Conservation (phyloP, 768 basidiomycete species). For the Pisolithus sp. region DNA sequence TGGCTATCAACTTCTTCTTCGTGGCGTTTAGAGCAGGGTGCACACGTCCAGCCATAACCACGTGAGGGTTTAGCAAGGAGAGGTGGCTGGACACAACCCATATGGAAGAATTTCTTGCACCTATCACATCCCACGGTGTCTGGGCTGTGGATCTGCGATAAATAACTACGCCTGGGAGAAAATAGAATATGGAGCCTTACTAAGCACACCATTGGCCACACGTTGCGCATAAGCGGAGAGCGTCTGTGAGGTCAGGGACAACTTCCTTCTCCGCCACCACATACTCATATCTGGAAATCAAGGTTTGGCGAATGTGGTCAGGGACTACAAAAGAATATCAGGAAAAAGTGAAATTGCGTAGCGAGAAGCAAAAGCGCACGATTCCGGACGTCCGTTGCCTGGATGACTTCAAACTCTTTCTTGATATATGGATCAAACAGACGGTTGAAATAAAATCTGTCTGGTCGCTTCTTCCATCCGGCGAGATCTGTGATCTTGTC, state of each 20-base stretch:
- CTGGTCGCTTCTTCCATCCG: constrained; percentile 89
- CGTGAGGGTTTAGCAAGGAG: constrained; percentile 85
- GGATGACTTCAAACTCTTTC: constrained; percentile 95
- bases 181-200: constrained; percentile 37
- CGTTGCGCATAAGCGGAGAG: constrained; percentile 75
- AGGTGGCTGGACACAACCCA: constrained; percentile 90
- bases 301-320: constrained; percentile 67
- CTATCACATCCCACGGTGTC: constrained; percentile 87
- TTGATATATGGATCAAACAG: constrained; percentile 98
- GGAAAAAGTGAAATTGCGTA: constrained; percentile 14
- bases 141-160: constrained; percentile 39
- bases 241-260: constrained; percentile 83
- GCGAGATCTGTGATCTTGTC: constrained; percentile 92
- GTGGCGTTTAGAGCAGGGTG: constrained; percentile 82
- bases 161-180: constrained; percentile 15
- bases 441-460: constrained; percentile 94
- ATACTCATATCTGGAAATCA: constrained; percentile 85
- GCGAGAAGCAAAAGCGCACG: constrained; percentile 45
- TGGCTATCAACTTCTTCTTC: constrained; percentile 81
- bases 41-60: constrained; percentile 97
- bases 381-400: constrained; percentile 80
- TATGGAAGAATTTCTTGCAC: constrained; percentile 93
- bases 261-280: constrained; percentile 93
- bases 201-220: constrained; percentile 88
- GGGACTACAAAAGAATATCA: constrained; percentile 52